Base-by-base conservation (phyloP, 305 asterid species). In the Fraxinus xanthoxyloides region DNA sequence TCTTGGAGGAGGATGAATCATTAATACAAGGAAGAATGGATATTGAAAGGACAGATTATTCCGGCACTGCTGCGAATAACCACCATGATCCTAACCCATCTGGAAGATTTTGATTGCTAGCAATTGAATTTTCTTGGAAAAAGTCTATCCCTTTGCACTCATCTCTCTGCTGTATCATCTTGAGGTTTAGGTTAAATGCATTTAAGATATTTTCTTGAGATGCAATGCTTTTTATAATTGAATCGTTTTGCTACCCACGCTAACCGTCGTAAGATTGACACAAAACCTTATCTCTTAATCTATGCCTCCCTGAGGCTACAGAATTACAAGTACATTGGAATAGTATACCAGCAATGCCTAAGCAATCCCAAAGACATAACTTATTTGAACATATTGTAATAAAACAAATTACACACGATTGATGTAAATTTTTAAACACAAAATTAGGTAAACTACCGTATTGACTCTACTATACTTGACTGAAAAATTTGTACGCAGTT, bases 21-120 rank as follows among this genome's bases (percentile, higher is more conserved):
- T 24, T 9, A 9, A 7, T 69, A 65, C 30, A 75, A 40, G 86
- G 82, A 72, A 84, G 90, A 81, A 79, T 80, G 83, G 85, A 79
- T 61, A 59, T 87, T 28, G 90, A 88, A 59, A 30, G 79, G 78
- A 70, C 78, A 77, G 94, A 88, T 79, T 91, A 91, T 76, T 78
- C 88, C 40, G 91, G 90, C 43, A 75, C 94, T 10, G 92, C 90
- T 78, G 90, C 94, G 15, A 91, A 91, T 81, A 85, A 83, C 56
- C 89, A 87, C 82, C 94, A 91, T 46, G 90, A 88, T n/a, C 80
- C 94, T 90, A 78, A 79, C 4, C 89, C 94, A 38, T 91, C 93
- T 34, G 84, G 84, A 23, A 61, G 30, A 32, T 73, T 21, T 76
- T 82, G 83, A 76, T 36, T n/a, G 70, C 31, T 1, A 54, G 24